Evolutionary conservation across 2,329 filamentous ascomycete genomes (phyloP), one percentile per base, ranked within the genome.

Genomic region (Xylaria sp.): DNA sequence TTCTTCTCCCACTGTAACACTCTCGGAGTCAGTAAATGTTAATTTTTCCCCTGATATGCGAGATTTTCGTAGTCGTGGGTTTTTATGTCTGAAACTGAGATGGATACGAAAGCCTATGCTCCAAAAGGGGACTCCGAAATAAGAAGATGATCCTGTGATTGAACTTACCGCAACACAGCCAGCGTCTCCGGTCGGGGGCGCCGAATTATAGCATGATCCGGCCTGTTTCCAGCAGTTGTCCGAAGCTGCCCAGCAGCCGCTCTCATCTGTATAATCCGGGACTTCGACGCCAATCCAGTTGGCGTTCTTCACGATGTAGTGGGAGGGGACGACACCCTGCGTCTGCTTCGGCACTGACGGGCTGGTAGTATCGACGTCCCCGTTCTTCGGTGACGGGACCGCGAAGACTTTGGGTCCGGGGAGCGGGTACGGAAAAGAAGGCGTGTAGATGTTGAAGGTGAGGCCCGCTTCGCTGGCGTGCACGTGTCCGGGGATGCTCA

Each of bases 241-340:
- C 12, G 84, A 83, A 2, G 84, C 81, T 66, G 82, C 83, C 88
- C 89, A 92, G 83, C 91, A 93, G 15, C 85, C 85, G 1, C 76
- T 76, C 76, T 89, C 83, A 54, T 82, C 81, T 4, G 80, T 81
- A 80, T 91, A 93, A 9, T 79, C 74, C 0, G 86, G 78, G 0
- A 93, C 83, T 75, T 92, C 86, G 68, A 85, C 82, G 61, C 86
- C 90, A 79, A 90, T 92, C 91, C 91, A 94, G 81, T 94, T 93
- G 67, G 83, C 91, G 76, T 92, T 92, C 76, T 89, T 88, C 68
- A 90, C 76, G 46, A 92, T 81, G 76, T 88, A 91, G 73, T 83
- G 80, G 1, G 75, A 64, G 0, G 90, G 90, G 62, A 88, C 82
- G 25, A 67, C 48, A 13, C 89, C 89, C 49, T 85, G 84, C 2